A percentile compares a stretch with the other conserved stretches of the same genome.
These are phyloP conservation scores for Raffaelea ambrosiae DNA, from an alignment of 2,329 filamentous ascomycete species.

Conservation along the genomic window DNA sequence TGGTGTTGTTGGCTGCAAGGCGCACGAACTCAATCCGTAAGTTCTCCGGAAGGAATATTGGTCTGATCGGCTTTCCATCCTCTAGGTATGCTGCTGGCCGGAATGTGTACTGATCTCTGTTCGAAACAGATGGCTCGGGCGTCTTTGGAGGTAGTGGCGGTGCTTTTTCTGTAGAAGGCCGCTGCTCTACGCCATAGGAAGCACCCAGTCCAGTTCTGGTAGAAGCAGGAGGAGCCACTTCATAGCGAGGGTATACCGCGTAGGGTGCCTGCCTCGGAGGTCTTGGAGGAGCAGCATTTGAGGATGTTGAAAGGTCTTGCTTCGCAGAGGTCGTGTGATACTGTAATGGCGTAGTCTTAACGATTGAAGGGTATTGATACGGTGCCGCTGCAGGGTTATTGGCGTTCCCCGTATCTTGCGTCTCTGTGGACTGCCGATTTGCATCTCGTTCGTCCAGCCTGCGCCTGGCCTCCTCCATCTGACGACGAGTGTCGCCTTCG, in stretches of 20 bases:
- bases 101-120: slow-evolving; percentile 62
- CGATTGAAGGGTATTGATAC: slow-evolving; percentile 51
- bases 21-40: slow-evolving; percentile 68
- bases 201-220: no score
- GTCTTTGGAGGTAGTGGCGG: neutral
- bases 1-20: slow-evolving; percentile 69
- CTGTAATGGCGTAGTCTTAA: slow-evolving; percentile 38
- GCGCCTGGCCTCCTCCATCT: slow-evolving; percentile 45
- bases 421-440: slow-evolving; percentile 12
- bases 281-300: no score
- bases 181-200: no score
- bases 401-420: slow-evolving; percentile 16
- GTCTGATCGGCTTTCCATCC: slow-evolving; percentile 76
- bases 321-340: slow-evolving; percentile 22
- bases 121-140: neutral
- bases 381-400: slow-evolving; percentile 12
- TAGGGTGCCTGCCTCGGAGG: no score
- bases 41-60: slow-evolving; percentile 73
- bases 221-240: no score
- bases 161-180: no score
- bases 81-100: slow-evolving; percentile 81
- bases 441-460: slow-evolving; percentile 30
- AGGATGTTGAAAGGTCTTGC: no score
- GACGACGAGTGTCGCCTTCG: slow-evolving; percentile 27
- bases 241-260: no score